These are phyloP conservation scores for Purpureocillium takamizusanense DNA, from an alignment of 2,329 filamentous ascomycete species.

Conservation along the genomic window DNA sequence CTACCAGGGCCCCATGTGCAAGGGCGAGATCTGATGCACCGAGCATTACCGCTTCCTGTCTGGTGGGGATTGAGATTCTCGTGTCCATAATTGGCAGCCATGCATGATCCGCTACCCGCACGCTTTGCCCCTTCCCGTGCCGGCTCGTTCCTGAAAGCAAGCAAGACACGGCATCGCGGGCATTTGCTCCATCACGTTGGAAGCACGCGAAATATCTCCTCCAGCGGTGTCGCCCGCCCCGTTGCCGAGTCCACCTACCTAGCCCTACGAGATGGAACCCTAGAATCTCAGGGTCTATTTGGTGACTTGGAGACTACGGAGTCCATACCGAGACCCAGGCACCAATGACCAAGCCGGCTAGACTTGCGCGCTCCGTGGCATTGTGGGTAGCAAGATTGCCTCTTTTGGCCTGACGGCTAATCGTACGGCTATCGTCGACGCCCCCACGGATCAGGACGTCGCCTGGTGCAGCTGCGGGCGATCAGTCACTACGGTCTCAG, in stretches of 20 bases:
- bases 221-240: background rate
- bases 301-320: background rate
- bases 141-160: background rate
- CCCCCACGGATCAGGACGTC: no score
- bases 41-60: conserved; percentile 10
- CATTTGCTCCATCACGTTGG: no score
- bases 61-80: conserved; percentile 17
- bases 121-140: background rate
- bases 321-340: background rate
- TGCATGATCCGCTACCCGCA: background rate
- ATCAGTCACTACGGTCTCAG: no score
- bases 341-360: no score
- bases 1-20: background rate
- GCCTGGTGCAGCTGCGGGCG: no score
- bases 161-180: no score
- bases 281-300: background rate
- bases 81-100: conserved; percentile 22
- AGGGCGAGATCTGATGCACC: conserved; percentile 14
- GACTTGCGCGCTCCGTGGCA: no score
- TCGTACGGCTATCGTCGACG: no score
- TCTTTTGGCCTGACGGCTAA: no score
- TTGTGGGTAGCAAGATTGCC: no score
- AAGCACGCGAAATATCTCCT: background rate
- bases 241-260: background rate
- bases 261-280: conserved; percentile 3